Evolutionary conservation across 805 yeast species (phyloP), one percentile per base, ranked within the genome.

Genomic region (Zygosaccharomyces pseudorouxii): DNA sequence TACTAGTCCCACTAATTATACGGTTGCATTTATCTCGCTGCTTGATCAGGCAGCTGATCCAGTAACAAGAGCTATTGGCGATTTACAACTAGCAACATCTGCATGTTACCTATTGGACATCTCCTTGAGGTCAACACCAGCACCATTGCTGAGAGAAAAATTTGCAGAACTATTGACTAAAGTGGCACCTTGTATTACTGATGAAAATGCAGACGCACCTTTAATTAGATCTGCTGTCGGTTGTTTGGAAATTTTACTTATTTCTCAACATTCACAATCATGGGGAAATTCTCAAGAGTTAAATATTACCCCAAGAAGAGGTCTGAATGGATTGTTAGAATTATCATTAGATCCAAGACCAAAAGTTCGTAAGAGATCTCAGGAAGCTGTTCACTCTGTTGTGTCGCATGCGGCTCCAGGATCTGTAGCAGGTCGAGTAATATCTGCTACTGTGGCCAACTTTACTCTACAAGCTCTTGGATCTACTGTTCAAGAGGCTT

Each of bases 291-390:
- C 78, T 28, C 62, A 67, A 51, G 79, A 63, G 50, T 69, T 68
- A 67, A 77, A 67, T 53, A 73, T 73, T 51, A 76, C 80, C 35
- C 96, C 97, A 44, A 80, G 78, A 62, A 79, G 95, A 73, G 96
- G 93, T 38, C 70, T 89, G 50, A 76, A 78, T 35, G 96, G 92
- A 40, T 68, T 90, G 50, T 69, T 90, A 50, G 89, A 86, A 64
- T 74, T 89, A 52, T 80, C 92, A 0, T 70, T 87, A 38, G 97
- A 93, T 67, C 84, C 86, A 40, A 80, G 98, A 63, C 99, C 99
- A 31, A 93, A 93, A 60, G 95, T 93, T 10, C 81, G 99, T 66
- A 88, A 86, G 77, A 84, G 97, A 72, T 96, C 98, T 1, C 85
- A 83, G 59, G 99, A 93, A 49, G 86, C 97, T 1, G 76, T 93